Evolutionary conservation across 2,329 filamentous ascomycete species (phyloP), one percentile per base, ranked within the genome.

Genomic region (Alternaria conjuncta): DNA sequence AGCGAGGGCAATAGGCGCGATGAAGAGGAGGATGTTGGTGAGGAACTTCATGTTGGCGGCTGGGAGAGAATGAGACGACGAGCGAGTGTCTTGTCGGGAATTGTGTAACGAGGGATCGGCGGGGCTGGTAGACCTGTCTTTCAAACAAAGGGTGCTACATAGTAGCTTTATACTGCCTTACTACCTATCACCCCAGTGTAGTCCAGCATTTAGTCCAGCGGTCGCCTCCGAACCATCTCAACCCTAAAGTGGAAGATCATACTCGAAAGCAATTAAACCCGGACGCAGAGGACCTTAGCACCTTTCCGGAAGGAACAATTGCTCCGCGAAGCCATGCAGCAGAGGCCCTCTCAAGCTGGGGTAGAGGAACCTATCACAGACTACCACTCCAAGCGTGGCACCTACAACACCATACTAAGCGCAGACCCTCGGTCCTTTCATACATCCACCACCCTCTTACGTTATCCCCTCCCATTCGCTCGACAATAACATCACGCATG

Each of bases 41-140:
- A 71, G 63, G 59, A 75, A 69, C 60, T 70, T 68, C 69, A 73
- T 72, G 45, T 26, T 63, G 32, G 32, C 41, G 47, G 55, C 18
- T 59, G 23, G 5, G 36, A 30, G 44, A 44, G 18, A 20, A 18
- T 53, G 26, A 61, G 46, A 44, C 30, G 32, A 49, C 12, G 65
- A 70, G 64, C 51, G 64, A 68, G 54, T 49, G 63, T 65, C 49
- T 41, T 41, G 57, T 44, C 32, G 43, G 60, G 55, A 25, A 7
- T 54, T 25, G 23, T 60, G 49, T 51, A 64, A 55, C 25, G 60
- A 60, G 56, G 55, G 57, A 57, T 61, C 30, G 51, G 51, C 28
- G 61, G 57, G 45, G 47, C 45, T 68, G 43, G 13, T 45, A 26
- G 51, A 55, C 55, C 55, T 65, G 49, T 57, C 55, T 25, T 54